These are phyloP conservation scores for Verticillium nubilum DNA, from an alignment of 2,329 filamentous ascomycete species.

Conservation along the genomic window DNA sequence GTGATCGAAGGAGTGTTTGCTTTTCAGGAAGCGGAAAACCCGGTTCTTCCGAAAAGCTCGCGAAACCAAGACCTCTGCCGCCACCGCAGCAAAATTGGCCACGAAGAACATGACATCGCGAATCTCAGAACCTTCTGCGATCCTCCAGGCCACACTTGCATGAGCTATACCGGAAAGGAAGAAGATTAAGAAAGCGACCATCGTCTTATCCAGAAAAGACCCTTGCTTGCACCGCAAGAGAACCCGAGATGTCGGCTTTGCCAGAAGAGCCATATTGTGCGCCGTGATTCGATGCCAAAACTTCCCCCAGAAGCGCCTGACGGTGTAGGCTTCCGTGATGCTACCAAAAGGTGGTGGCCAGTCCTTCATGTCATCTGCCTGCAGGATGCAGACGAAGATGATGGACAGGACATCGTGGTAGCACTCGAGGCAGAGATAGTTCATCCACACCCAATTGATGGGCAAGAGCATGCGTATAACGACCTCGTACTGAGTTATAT, in stretches of 20 bases:
- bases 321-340: background rate
- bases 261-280: background rate
- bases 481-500: background rate
- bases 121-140: background rate
- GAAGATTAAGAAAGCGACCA: background rate
- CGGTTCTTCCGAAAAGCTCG: background rate
- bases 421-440: background rate
- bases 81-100: background rate
- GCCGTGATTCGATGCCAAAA: background rate
- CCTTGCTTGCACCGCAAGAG: background rate
- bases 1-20: background rate
- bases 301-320: background rate
- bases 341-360: background rate
- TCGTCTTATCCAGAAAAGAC: background rate
- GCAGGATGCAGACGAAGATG: constrained; percentile 12
- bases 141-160: background rate
- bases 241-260: background rate
- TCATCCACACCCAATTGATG: background rate
- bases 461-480: background rate
- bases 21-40: background rate
- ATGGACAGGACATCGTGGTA: constrained; percentile 10
- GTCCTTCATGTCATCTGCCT: constrained; percentile 8
- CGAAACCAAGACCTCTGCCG: background rate
- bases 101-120: background rate
- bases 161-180: background rate